Evolutionary conservation across 192 early-diverging fungal species (phyloP).

Genomic region (Coemansia javaensis): DNA sequence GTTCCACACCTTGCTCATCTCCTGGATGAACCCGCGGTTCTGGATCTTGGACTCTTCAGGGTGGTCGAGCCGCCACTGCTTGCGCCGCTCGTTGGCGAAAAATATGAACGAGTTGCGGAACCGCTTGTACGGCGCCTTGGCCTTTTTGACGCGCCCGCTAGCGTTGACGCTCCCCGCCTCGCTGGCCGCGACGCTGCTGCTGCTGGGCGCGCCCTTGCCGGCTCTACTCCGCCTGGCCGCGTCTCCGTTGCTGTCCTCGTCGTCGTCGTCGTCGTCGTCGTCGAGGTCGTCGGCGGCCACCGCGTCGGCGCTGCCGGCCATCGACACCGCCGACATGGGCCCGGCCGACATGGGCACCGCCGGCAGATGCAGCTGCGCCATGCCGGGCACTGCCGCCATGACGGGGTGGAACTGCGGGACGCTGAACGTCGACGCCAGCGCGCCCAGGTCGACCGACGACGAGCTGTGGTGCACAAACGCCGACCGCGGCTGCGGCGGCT

Average conservation of each 20-base stretch:
- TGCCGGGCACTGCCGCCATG: not conserved
- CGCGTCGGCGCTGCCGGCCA: not conserved
- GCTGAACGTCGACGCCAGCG: conserved; percentile 29
- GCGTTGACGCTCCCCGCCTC: conserved; percentile 3
- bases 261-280: conserved; percentile 21
- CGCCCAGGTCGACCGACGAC: conserved; percentile 21
- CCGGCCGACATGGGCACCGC: no score
- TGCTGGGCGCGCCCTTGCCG: conserved; percentile 1
- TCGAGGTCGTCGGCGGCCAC: conserved; percentile 9
- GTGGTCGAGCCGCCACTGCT: conserved; percentile 28
- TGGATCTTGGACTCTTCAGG: conserved; percentile 36
- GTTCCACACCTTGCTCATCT: conserved; percentile 48
- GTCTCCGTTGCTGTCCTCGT: conserved; percentile 5
- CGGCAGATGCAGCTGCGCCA: conserved; percentile 10
- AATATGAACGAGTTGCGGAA: conserved; percentile 52
- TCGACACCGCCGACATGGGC: no score
- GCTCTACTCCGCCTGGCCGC: not conserved
- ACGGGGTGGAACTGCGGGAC: conserved; percentile 17
- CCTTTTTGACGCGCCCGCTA: no score
- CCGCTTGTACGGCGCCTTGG: conserved; percentile 33
- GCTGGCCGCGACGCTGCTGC: not conserved
- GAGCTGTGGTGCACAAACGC: conserved; percentile 27
- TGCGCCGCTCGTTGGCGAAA: conserved; percentile 47
- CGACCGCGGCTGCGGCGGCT: conserved; percentile 1
- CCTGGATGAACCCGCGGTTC: conserved; percentile 45